phyloP scores from a whole-genome alignment of 2,329 filamentous ascomycete species.

The Curvularia sp. region DNA sequence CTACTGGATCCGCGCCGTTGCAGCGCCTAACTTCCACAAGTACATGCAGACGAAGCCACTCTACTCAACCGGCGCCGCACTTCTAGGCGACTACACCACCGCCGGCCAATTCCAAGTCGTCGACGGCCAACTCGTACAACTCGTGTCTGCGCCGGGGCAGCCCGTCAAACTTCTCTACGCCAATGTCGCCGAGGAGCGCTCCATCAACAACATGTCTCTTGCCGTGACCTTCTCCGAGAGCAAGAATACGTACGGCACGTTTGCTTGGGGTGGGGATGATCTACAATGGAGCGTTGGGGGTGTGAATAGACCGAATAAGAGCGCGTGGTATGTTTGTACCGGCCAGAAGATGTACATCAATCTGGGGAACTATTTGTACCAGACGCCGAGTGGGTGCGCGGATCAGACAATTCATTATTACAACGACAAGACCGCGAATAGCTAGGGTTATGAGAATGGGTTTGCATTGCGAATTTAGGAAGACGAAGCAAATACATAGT shows the following conservation, averaged over 20 bases:
- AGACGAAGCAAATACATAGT: background rate
- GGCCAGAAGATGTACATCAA: slow-evolving; percentile 63
- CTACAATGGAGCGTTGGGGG: slow-evolving; percentile 61
- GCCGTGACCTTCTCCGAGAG: slow-evolving; percentile 59
- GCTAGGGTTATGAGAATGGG: slow-evolving; percentile 6
- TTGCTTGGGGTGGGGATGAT: slow-evolving; percentile 65
- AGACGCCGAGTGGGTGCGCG: slow-evolving; percentile 64
- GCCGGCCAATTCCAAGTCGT: slow-evolving; percentile 66
- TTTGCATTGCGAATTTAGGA: too few species aligned
- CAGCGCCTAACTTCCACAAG: slow-evolving; percentile 61
- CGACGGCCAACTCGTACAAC: slow-evolving; percentile 63
- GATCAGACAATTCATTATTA: slow-evolving; percentile 62
- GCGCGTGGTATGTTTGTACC: slow-evolving; percentile 66
- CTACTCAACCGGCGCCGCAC: slow-evolving; percentile 55
- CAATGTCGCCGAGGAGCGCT: slow-evolving; percentile 34
- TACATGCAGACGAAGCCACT: slow-evolving; percentile 49
- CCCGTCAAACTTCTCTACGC: slow-evolving; percentile 52
- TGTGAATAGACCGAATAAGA: slow-evolving; percentile 61
- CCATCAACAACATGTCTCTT: slow-evolving; percentile 51
- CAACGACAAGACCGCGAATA: slow-evolving; percentile 46
- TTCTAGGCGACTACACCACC: slow-evolving; percentile 60
- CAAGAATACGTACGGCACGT: slow-evolving; percentile 63
- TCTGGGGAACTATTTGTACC: slow-evolving; percentile 64
- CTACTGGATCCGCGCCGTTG: slow-evolving; percentile 66
- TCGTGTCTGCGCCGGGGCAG: slow-evolving; percentile 58